These are phyloP conservation scores for Metarhizium guizhouense DNA, from an alignment of 2,329 filamentous ascomycete genomes.

Conservation along the genomic window DNA sequence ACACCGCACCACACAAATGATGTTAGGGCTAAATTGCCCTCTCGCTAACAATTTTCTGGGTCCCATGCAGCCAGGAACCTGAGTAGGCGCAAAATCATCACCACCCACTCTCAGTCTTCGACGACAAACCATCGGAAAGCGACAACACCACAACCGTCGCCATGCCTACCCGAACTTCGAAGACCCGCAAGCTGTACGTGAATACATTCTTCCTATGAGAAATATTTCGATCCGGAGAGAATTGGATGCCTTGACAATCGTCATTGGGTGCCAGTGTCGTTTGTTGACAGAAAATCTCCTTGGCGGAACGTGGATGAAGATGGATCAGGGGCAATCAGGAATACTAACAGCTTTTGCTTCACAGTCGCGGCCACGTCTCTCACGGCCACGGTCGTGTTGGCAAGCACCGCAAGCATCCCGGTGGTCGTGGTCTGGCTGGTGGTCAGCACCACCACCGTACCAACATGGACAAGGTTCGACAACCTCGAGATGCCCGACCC, in stretches of 20 bases:
- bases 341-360: constrained; percentile 14
- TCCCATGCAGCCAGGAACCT: constrained; percentile 17
- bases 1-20: neutral
- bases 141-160: constrained; percentile 40
- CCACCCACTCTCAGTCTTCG: constrained; percentile 25
- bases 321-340: constrained; percentile 1
- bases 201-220: constrained; percentile 9
- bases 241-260: constrained; percentile 5
- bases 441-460: constrained; percentile 79
- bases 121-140: constrained; percentile 29
- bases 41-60: constrained; percentile 28
- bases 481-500: constrained; percentile 20
- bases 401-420: constrained; percentile 92
- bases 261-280: constrained; percentile 17
- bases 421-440: constrained; percentile 86
- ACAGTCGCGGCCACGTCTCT: constrained; percentile 92
- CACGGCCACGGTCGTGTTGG: constrained; percentile 97
- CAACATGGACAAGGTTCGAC: constrained; percentile 67
- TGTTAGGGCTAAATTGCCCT: constrained; percentile 34
- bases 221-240: neutral
- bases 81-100: constrained; percentile 29
- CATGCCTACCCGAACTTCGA: constrained; percentile 67
- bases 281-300: neutral
- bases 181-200: constrained; percentile 72
- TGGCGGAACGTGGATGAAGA: neutral